Evolutionary conservation across 2,329 filamentous ascomycete species (phyloP), one percentile per base, ranked within the genome.

Genomic region (Elsinoe australis): DNA sequence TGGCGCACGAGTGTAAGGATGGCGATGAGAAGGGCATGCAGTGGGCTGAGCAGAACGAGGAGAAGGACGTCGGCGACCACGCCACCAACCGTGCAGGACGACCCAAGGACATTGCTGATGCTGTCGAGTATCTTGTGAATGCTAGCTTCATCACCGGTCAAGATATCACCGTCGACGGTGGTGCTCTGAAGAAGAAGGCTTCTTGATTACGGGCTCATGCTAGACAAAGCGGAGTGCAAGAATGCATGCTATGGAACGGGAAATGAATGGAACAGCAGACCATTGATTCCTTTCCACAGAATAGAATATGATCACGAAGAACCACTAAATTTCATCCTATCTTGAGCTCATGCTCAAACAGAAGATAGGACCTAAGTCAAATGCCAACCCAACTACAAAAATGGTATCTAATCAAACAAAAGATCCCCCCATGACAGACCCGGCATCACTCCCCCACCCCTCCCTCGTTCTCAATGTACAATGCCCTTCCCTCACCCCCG

Each of bases 1-100:
- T 72, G 2, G 61, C 56, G 12, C 63, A 73, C 33, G 67, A 70
- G 54, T 61, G 56, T 26, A 63, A 61, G 52, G 60, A 57, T 22
- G 67, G 60, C 2, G 67, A 74, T 54, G 64, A 68, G 52, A 60
- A 63, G 41, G 64, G 64, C 0, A 53, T 49, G 15, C 44, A 53
- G 28, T 74, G 70, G 71, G 66, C 68, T 45, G 63, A 69, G 3
- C 65, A 53, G 39, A 58, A 59, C 28, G 54, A 65, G 1, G 61
- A 66, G 41, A 64, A 67, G 39, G 71, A 75, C 49, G 61, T 64
- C 2, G 54, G 59, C 28, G 72, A 71, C 66, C 71, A 75, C 58
- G 61, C 70, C 2, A 68, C 66, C 2, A 71, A 71, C n/a, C 60
- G 71, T 38, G 72, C 72, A 7, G 72, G 71, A 1, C 67, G 67